Evolutionary conservation across 768 basidiomycete genomes (phyloP).

Genomic region (Amanita brunnescens): DNA sequence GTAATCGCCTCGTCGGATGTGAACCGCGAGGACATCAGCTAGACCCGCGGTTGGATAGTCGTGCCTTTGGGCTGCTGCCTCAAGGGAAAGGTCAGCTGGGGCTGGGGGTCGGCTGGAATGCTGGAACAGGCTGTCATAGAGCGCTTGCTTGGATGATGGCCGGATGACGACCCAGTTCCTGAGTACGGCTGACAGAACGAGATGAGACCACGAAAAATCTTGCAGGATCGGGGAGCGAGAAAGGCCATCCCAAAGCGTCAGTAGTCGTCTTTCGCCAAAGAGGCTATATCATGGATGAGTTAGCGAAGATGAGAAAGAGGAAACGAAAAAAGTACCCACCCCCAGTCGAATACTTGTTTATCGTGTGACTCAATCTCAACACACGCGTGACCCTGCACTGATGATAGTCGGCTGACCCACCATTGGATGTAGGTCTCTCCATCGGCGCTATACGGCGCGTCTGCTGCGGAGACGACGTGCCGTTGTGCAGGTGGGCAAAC

Average conservation of each 20-base stretch:
- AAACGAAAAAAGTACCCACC: conserved; percentile 25
- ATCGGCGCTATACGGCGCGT: conserved; percentile 27
- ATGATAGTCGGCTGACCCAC: conserved; percentile 36
- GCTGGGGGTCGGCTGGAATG: conserved; percentile 1
- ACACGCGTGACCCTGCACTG: conserved; percentile 26
- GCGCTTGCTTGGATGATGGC: conserved; percentile 18
- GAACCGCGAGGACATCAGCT: conserved; percentile 41
- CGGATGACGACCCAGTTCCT: conserved; percentile 39
- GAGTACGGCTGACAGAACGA: conserved; percentile 39
- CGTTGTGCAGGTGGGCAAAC: conserved; percentile 32
- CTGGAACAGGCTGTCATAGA: conserved; percentile 7
- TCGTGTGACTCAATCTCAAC: conserved; percentile 35
- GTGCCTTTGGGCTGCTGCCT: background rate
- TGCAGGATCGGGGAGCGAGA: conserved; percentile 38
- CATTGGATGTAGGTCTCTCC: conserved; percentile 37
- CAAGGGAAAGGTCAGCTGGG: conserved; percentile 1
- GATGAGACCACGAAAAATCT: conserved; percentile 45
- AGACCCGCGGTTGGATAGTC: conserved; percentile 19
- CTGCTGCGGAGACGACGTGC: conserved; percentile 23
- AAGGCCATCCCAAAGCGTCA: conserved; percentile 36
- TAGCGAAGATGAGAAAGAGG: background rate
- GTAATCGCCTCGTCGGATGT: conserved; percentile 51
- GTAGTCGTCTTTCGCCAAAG: conserved; percentile 33
- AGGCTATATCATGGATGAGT: conserved; percentile 22
- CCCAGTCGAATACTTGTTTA: conserved; percentile 36